Evolutionary conservation across 306 rosid genomes (phyloP).

Genomic region (Cicer pinnatifidum): DNA sequence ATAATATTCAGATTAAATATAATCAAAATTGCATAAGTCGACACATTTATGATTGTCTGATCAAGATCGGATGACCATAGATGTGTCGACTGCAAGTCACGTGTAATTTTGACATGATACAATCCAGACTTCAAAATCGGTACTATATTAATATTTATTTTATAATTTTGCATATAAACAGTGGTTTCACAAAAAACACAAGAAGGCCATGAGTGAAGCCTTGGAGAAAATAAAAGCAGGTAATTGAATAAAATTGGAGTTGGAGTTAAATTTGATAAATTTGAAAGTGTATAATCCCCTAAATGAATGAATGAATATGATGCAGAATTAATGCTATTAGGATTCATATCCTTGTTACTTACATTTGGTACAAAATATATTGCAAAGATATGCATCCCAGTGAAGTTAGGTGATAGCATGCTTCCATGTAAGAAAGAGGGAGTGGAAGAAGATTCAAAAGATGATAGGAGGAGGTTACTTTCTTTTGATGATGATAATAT

Average conservation of each 20-base stretch:
- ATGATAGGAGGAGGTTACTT: constrained; percentile 53
- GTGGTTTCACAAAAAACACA: constrained; percentile 67
- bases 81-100: no score
- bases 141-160: no score
- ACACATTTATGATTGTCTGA: no score
- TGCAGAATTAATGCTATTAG: constrained; percentile 77
- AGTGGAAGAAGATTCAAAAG: neutral
- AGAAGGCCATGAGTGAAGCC: constrained; percentile 78
- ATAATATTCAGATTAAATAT: no score
- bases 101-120: no score
- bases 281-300: neutral
- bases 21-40: no score
- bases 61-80: no score
- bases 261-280: neutral
- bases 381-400: constrained; percentile 61
- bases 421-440: constrained; percentile 59
- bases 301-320: neutral
- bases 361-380: constrained; percentile 60
- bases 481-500: constrained; percentile 35
- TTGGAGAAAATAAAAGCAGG: constrained; percentile 81
- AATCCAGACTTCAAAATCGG: no score
- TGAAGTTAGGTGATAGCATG: constrained; percentile 49
- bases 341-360: constrained; percentile 68
- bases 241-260: neutral
- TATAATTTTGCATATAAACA: constrained; percentile 16